These are phyloP conservation scores for Nemania sp. DNA, from an alignment of 2,329 filamentous ascomycete genomes.

Conservation along the genomic window DNA sequence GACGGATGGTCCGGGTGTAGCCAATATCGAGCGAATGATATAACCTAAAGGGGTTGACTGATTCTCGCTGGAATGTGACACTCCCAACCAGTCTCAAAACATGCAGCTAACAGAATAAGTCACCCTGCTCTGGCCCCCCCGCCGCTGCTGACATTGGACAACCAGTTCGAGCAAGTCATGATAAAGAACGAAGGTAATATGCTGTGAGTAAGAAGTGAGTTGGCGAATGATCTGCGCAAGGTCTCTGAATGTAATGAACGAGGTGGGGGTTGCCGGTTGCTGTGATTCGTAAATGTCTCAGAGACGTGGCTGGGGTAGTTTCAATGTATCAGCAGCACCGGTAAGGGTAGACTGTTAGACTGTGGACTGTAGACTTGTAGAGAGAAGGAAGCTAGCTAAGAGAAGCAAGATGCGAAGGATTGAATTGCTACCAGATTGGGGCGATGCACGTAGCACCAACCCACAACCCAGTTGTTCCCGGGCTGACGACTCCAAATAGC, in stretches of 20 bases:
- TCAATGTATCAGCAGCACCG: conserved; percentile 16
- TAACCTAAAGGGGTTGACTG: conserved; percentile 30
- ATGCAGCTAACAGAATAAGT: conserved; percentile 17
- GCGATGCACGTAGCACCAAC: conserved; percentile 35
- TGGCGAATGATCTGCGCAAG: conserved; percentile 33
- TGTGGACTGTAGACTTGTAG: too few relatives aligned
- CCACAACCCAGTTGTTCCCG: conserved; percentile 30
- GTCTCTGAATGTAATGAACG: conserved; percentile 22
- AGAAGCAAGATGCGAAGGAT: conserved; percentile 19
- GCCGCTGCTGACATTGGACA: neutral
- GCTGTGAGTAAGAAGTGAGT: conserved; percentile 11
- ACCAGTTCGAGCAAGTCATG: neutral
- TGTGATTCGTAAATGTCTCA: conserved; percentile 31
- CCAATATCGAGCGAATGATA: conserved; percentile 30
- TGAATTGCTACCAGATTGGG: conserved; percentile 33
- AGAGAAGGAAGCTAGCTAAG: too few relatives aligned
- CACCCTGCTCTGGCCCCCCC: conserved; percentile 5
- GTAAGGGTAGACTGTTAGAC: too few relatives aligned
- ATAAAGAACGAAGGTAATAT: conserved; percentile 12
- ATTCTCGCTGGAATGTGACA: conserved; percentile 34
- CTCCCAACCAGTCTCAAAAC: conserved; percentile 21
- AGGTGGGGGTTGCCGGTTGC: conserved; percentile 23
- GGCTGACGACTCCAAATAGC: conserved; percentile 29
- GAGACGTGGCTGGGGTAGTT: conserved; percentile 28
- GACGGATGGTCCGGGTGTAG: conserved; percentile 31